A percentile compares a stretch with the other conserved stretches of the same genome.
Conservation (phyloP, 257 asterid genomes). For the Cynanchum wilfordii region DNA sequence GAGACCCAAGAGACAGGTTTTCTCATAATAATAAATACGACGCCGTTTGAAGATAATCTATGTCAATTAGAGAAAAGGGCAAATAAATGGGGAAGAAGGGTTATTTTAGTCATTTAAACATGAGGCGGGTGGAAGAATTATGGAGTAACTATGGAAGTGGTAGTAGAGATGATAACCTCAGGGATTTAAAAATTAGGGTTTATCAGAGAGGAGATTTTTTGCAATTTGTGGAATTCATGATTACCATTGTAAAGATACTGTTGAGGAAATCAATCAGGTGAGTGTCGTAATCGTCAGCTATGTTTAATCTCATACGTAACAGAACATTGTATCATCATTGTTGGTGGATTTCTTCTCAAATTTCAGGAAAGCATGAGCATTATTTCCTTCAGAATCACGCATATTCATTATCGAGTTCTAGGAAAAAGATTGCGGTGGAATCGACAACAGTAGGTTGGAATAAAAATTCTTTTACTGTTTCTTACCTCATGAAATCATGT, state of each 20-base stretch:
- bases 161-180: no score
- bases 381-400: background rate
- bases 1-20: no score
- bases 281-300: background rate
- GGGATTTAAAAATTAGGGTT: background rate
- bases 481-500: slow-evolving; percentile 21
- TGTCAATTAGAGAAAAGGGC: no score
- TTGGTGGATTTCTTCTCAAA: background rate
- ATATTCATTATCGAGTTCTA: background rate
- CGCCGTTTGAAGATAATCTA: no score
- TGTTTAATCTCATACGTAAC: background rate
- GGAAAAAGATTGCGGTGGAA: background rate
- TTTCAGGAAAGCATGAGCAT: background rate
- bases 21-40: no score
- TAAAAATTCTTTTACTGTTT: slow-evolving; percentile 4
- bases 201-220: background rate
- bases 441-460: background rate
- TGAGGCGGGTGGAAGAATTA: background rate
- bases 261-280: background rate
- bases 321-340: background rate
- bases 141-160: background rate
- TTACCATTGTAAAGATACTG: background rate
- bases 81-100: background rate
- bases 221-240: background rate
- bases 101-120: background rate